A percentile compares a stretch with the other conserved stretches of the same genome.
Evolutionary conservation across 2,329 filamentous ascomycete species (phyloP).

Genomic region (Amesomyces nigricolor): DNA sequence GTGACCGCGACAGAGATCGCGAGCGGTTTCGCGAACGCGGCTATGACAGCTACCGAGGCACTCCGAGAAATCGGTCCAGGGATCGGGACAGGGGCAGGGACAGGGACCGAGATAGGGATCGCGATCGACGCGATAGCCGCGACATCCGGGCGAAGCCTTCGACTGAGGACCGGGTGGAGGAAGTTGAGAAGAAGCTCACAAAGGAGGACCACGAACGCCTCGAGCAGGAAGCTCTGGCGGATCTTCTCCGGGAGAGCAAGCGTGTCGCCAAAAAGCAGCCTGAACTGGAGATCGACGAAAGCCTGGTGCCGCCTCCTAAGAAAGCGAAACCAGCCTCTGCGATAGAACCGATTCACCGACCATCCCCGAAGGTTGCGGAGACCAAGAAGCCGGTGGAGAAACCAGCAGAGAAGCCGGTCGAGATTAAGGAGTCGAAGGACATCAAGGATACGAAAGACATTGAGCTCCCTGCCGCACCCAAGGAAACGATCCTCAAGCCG

Average conservation of each 20-base stretch:
- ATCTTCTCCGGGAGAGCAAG: constrained; percentile 55
- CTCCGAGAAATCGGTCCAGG: constrained; percentile 14
- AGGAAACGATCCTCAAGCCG: constrained; percentile 22
- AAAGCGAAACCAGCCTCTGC: constrained; percentile 50
- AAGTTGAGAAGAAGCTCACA: constrained; percentile 49
- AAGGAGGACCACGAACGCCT: constrained; percentile 54
- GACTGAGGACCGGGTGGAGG: constrained; percentile 35
- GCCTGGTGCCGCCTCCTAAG: constrained; percentile 50
- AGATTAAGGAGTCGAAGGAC: constrained; percentile 21
- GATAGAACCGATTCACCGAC: constrained; percentile 50
- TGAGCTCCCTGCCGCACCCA: constrained; percentile 19
- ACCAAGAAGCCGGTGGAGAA: constrained; percentile 22
- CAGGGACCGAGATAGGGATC: constrained; percentile 12
- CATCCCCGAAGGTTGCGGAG: constrained; percentile 40
- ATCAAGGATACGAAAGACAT: constrained; percentile 26
- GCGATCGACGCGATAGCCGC: constrained; percentile 30
- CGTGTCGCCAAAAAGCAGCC: constrained; percentile 43
- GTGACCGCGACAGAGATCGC: constrained; percentile 32
- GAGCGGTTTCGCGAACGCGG: constrained; percentile 21
- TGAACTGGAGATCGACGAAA: constrained; percentile 52
- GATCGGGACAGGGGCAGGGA: constrained; percentile 19
- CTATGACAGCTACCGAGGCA: constrained; percentile 18
- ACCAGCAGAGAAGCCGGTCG: constrained; percentile 20
- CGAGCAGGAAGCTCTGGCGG: constrained; percentile 53
- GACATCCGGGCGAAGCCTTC: constrained; percentile 33